Percentiles rank a stretch among this genome's conserved stretches.
Conservation (phyloP, 305 asterid species). For the Solanum chacoense region DNA sequence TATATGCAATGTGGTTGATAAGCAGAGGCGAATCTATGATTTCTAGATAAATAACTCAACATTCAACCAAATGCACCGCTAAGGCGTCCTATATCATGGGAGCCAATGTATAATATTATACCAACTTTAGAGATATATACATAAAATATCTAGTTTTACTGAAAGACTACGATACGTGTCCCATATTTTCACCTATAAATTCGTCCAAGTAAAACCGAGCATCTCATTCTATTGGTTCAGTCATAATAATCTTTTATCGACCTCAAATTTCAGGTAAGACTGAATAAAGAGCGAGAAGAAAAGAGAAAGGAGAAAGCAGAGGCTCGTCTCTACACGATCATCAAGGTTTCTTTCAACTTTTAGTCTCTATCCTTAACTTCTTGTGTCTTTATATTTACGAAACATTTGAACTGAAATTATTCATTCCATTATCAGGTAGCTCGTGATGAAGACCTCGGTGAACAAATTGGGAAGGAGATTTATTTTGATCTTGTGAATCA, state of each 20-base stretch:
- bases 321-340: slow-evolving; percentile 16
- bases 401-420: not conserved
- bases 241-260: not conserved
- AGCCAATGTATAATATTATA: not conserved
- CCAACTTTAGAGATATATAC: not conserved
- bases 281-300: slow-evolving; percentile 19
- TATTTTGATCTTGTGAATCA: slow-evolving; percentile 21
- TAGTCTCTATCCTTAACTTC: not conserved
- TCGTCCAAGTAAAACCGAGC: slow-evolving; percentile 12
- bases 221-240: slow-evolving; percentile 14
- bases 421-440: slow-evolving; percentile 9
- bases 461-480: slow-evolving; percentile 17
- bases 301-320: slow-evolving; percentile 15
- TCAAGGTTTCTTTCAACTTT: slow-evolving; percentile 8
- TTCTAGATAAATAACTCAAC: not conserved
- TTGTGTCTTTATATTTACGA: not conserved
- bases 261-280: slow-evolving; percentile 8
- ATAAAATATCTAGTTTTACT: not conserved
- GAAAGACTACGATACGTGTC: not conserved
- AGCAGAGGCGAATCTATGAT: slow-evolving; percentile 8
- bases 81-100: not conserved
- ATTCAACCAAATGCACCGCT: not conserved
- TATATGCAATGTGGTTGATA: slow-evolving; percentile 44
- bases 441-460: slow-evolving; percentile 11
- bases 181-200: not conserved